These are phyloP conservation scores for Chaetomium strumarium DNA, from an alignment of 2,329 filamentous ascomycete species.

Conservation along the genomic window DNA sequence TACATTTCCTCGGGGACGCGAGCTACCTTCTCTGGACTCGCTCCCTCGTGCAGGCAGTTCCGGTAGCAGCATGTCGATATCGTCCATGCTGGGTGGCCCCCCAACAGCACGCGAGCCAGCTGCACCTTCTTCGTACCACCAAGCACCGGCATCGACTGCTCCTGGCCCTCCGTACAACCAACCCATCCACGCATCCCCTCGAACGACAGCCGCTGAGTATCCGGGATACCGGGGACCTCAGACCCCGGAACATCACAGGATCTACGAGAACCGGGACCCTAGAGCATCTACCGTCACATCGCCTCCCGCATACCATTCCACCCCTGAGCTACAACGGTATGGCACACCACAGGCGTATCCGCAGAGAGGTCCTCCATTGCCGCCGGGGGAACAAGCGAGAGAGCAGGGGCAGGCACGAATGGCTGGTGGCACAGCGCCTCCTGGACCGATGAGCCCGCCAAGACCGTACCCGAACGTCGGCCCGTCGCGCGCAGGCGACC, in stretches of 20 bases:
- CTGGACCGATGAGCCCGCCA: slow-evolving; percentile 47
- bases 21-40: slow-evolving; percentile 46
- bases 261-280: slow-evolving; percentile 41
- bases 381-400: slow-evolving; percentile 40
- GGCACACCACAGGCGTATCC: slow-evolving; percentile 53
- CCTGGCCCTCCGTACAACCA: slow-evolving; percentile 43
- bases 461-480: slow-evolving; percentile 42
- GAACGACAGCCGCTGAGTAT: slow-evolving; percentile 53
- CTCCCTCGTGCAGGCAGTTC: slow-evolving; percentile 43
- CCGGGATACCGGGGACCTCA: slow-evolving; percentile 60
- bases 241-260: slow-evolving; percentile 63
- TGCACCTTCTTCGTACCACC: slow-evolving; percentile 36
- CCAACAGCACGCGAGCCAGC: slow-evolving; percentile 34
- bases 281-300: slow-evolving; percentile 43
- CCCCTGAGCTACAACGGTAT: slow-evolving; percentile 54
- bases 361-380: slow-evolving; percentile 44
- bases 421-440: slow-evolving; percentile 34
- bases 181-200: slow-evolving; percentile 49
- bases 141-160: slow-evolving; percentile 34
- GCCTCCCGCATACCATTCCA: slow-evolving; percentile 46
- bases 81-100: slow-evolving; percentile 52
- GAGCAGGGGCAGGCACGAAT: slow-evolving; percentile 34
- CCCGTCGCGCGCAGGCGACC: slow-evolving; percentile 42
- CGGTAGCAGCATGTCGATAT: slow-evolving; percentile 56
- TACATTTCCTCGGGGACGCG: slow-evolving; percentile 45